Evolutionary conservation across 192 early-diverging fungal species (phyloP), one percentile per base, ranked within the genome.

Genomic region (Geranomyces variabilis): DNA sequence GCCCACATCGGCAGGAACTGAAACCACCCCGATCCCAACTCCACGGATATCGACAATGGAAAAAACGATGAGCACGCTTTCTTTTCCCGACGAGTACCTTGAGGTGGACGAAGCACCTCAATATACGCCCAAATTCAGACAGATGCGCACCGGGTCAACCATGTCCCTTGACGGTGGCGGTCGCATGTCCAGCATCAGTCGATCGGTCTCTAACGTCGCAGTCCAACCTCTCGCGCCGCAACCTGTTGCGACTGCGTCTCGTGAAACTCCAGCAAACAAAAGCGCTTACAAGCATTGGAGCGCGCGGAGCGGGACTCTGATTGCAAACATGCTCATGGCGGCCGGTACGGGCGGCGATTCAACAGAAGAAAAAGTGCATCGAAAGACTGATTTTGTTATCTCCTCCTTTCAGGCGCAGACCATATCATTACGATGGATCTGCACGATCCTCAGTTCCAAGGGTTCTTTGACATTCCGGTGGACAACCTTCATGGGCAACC

Each of bases 381-480:
- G n/a, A n/a, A n/a, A n/a, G n/a, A n/a, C n/a, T n/a, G n/a, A n/a
- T n/a, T n/a, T n/a, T n/a, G n/a, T n/a, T n/a, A n/a, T n/a, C n/a
- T n/a, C n/a, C n/a, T n/a, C n/a, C n/a, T n/a, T n/a, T n/a, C 28
- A 94, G 95, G 95, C 1, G 93, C 96, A 3, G 91, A 95, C 77
- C 96, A 98, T 69, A 88, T 98, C 62, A 97, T 99, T 57, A 97
- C 96, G 22, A 96, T 99, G 92, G 97, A 99, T 84, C 87, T 99
- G 55, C 97, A 99, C 75, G 97, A 92, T 15, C 85, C 86, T 58
- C 97, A 99, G 85, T 93, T 96, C 78, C 95, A 97, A 79, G 95
- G 96, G 24, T 99, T 94, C 81, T 99, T 99, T 80, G 88, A 96
- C 78, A 92, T 94, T 67, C 95, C 95, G 28, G 96, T 99, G 66